A percentile compares a stretch with the other conserved stretches of the same genome.
These are phyloP conservation scores for Fusarium sp. DNA, from an alignment of 2,329 filamentous ascomycete species.

Conservation along the genomic window DNA sequence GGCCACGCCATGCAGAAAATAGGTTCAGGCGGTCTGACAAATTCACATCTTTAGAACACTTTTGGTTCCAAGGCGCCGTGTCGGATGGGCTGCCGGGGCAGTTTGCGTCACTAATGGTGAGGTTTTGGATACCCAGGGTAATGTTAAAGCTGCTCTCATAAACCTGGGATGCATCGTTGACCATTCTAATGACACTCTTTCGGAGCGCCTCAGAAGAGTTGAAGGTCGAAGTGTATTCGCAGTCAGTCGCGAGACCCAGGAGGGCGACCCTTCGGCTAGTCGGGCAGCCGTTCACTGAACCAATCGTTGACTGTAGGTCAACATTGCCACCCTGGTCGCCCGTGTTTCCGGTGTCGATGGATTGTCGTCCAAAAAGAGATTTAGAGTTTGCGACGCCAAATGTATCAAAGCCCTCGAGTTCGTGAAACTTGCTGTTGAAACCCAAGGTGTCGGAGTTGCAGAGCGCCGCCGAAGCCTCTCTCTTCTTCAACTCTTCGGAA, in stretches of 20 bases:
- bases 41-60: constrained; percentile 70
- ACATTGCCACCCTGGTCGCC: constrained; percentile 78
- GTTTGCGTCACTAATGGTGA: constrained; percentile 78
- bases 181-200: constrained; percentile 80
- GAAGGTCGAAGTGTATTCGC: constrained; percentile 83
- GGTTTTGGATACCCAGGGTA: constrained; percentile 86
- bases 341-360: constrained; percentile 71
- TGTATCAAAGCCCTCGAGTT: constrained; percentile 61
- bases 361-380: constrained; percentile 78
- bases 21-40: constrained; percentile 85
- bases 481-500: constrained; percentile 73
- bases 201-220: constrained; percentile 70
- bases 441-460: constrained; percentile 81
- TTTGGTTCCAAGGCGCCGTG: constrained; percentile 85
- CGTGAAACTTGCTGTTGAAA: constrained; percentile 78
- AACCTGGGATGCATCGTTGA: constrained; percentile 87
- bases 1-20: constrained; percentile 90
- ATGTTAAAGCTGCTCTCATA: constrained; percentile 97
- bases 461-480: constrained; percentile 59
- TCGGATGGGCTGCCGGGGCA: constrained; percentile 77
- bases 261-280: constrained; percentile 90
- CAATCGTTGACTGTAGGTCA: constrained; percentile 82
- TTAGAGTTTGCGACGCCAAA: constrained; percentile 71
- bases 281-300: constrained; percentile 85
- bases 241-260: constrained; percentile 92